Evolutionary conservation across 208 protist genomes (phyloP), one percentile per base, ranked within the genome.

Genomic region (Wallacemonas rigidus): DNA sequence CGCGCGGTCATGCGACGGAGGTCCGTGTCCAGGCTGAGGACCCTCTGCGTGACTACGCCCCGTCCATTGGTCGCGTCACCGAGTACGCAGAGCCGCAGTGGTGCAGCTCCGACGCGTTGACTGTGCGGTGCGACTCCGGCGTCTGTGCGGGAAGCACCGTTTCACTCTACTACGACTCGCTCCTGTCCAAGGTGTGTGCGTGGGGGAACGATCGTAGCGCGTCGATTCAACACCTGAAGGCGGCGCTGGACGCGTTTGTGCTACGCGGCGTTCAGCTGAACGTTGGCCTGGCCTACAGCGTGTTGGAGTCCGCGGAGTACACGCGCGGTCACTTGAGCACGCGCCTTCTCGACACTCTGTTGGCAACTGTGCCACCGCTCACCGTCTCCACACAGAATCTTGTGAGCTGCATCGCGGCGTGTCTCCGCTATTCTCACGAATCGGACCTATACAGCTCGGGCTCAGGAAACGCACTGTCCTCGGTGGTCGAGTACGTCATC

Each of bases 111-210:
- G 44, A 77, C 26, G 81, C 71, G n/a, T 67, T 53, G 7, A 64
- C 67, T 39, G 80, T 97, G 3, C 81, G 91, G 53, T 75, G 95
- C 35, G 96, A 98, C 71, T 89, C 93, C 15, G 92, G 93, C 39
- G 87, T 98, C 36, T 36, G 72, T 41, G 74, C 86, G 67, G 91
- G 94, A 26, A 83, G 90, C 69, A 74, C 92, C 50, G 91, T 99
- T 2, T 77, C 81, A 0, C 80, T 98, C 35, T 91, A 98, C 76
- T 99, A 99, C 79, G 98, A 99, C 77, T 97, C 98, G 26, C 95
- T 99, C 91, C 98, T 99, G 82, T 95, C 96, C 47, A 99, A 99
- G 88, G 74, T 99, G 7, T 91, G 98, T 39, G 93, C 93, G 17
- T 98, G 95, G 88, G 93, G 84, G 26, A 62, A 70, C 38, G 81